These are phyloP conservation scores for Quercus lobata DNA, from an alignment of 331 rosid genomes.

Conservation along the genomic window DNA sequence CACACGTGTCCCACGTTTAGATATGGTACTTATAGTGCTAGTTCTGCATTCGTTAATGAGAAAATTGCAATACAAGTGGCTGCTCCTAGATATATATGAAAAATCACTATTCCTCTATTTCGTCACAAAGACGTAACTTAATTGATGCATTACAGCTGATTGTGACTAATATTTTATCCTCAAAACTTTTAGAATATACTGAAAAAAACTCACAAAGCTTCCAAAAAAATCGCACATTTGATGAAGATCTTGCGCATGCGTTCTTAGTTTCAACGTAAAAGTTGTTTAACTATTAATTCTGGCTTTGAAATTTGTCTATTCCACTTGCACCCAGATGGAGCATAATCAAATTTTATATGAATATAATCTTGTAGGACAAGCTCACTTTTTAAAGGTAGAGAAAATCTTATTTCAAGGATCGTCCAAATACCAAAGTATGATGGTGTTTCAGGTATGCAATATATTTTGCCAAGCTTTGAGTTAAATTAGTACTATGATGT, in stretches of 20 bases:
- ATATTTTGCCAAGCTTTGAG: background rate
- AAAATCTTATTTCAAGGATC: slow-evolving; percentile 56
- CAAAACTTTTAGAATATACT: no score
- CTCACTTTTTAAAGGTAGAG: slow-evolving; percentile 58
- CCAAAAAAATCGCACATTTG: background rate
- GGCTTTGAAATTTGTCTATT: background rate
- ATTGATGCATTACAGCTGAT: no score
- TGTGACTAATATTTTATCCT: no score
- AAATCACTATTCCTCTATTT: background rate
- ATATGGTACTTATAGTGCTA: background rate
- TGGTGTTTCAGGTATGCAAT: slow-evolving; percentile 52
- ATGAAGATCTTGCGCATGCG: background rate
- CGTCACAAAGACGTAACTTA: background rate
- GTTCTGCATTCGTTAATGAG: background rate
- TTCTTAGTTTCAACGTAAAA: background rate
- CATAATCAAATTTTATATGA: slow-evolving; percentile 10
- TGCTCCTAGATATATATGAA: no score
- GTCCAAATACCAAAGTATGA: slow-evolving; percentile 53
- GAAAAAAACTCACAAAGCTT: background rate
- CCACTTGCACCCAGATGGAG: background rate
- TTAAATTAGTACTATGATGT: background rate
- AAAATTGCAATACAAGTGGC: background rate
- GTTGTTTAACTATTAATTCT: background rate
- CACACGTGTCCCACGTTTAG: slow-evolving; percentile 5
- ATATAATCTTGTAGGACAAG: slow-evolving; percentile 41